Evolutionary conservation across 2,329 filamentous ascomycete species (phyloP).

Genomic region (Macrophomina pseudophaseolina): DNA sequence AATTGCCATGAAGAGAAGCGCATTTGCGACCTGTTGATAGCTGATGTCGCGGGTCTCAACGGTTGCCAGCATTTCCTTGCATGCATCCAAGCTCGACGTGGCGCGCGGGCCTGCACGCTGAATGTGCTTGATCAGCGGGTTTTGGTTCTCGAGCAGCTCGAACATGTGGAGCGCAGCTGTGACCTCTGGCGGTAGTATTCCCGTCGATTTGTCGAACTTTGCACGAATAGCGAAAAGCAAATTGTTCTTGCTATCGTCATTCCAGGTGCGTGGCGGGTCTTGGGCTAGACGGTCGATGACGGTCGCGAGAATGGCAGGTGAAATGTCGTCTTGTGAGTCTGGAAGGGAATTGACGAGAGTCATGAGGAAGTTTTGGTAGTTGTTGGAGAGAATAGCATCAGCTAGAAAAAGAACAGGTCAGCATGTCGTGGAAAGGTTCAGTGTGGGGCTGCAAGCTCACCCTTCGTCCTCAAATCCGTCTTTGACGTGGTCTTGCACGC

Average conservation of each 20-base stretch:
- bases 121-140: slow-evolving; percentile 67
- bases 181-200: slow-evolving; percentile 69
- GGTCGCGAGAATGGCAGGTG: slow-evolving; percentile 72
- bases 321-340: slow-evolving; percentile 69
- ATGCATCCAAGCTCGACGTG: slow-evolving; percentile 75
- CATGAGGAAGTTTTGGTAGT: slow-evolving; percentile 77
- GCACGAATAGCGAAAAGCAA: slow-evolving; percentile 67
- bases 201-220: slow-evolving; percentile 60
- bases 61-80: slow-evolving; percentile 63
- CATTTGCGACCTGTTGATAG: slow-evolving; percentile 82
- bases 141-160: slow-evolving; percentile 65
- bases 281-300: slow-evolving; percentile 87
- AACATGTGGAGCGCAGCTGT: slow-evolving; percentile 72
- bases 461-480: slow-evolving; percentile 85
- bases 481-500: slow-evolving; percentile 86
- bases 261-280: slow-evolving; percentile 85
- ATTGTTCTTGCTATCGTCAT: slow-evolving; percentile 73
- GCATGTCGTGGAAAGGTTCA: neutral
- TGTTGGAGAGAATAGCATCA: slow-evolving; percentile 85
- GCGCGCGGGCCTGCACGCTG: slow-evolving; percentile 76
- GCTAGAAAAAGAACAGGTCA: slow-evolving; percentile 58
- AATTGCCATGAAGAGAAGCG: slow-evolving; percentile 73
- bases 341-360: slow-evolving; percentile 67
- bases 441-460: slow-evolving; percentile 54
- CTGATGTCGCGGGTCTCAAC: slow-evolving; percentile 68